Conservation (phyloP, 2,329 filamentous ascomycete genomes). For the Blastomyces parvus region DNA sequence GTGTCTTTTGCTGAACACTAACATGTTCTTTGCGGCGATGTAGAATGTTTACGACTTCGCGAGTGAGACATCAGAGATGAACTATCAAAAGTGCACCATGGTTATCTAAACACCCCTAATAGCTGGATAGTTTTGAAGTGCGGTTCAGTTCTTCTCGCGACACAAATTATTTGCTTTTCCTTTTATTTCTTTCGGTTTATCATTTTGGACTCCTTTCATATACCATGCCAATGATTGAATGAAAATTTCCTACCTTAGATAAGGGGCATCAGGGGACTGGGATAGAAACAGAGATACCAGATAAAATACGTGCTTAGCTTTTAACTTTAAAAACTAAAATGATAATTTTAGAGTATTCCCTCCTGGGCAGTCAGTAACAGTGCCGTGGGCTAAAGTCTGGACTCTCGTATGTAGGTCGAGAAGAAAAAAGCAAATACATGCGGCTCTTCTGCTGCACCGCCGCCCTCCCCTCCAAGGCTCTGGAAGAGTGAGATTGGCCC, state of each 20-base stretch:
- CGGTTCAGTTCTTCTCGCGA: not conserved
- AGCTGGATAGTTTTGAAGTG: not conserved
- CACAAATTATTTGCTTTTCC: not conserved
- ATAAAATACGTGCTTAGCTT: not conserved
- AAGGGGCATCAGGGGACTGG: not conserved
- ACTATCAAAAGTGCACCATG: not conserved
- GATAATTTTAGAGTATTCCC: not conserved
- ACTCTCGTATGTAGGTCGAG: not conserved
- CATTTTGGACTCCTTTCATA: not conserved
- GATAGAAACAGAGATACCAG: not conserved
- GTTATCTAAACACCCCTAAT: not conserved
- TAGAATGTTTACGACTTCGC: slow-evolving; percentile 11
- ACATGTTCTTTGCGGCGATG: not conserved
- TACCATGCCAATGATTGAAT: not conserved
- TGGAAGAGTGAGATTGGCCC: not conserved
- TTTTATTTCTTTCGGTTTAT: not conserved
- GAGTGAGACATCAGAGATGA: slow-evolving; percentile 2
- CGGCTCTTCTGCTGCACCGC: not conserved
- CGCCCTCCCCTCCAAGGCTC: not conserved
- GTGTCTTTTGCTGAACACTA: not conserved
- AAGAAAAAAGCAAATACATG: not conserved
- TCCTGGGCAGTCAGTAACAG: not conserved
- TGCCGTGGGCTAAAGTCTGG: not conserved
- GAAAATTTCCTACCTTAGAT: not conserved
- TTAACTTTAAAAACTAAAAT: not conserved